phyloP scores from a whole-genome alignment of 176 grass and related monocot species.

The Panicum miliaceum region DNA sequence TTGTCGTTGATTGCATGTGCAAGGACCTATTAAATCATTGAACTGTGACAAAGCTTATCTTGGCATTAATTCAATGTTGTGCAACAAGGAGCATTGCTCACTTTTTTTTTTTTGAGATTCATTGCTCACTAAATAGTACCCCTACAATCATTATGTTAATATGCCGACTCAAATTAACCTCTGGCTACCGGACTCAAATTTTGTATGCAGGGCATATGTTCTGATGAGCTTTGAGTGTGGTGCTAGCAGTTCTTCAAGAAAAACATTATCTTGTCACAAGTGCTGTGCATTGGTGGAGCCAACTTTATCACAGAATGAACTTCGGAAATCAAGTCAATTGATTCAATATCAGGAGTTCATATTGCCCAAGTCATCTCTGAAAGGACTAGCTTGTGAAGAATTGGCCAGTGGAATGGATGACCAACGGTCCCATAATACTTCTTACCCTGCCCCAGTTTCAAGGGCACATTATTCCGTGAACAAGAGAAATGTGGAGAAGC shows the following conservation, averaged over 20 bases:
- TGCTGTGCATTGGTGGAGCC: background rate
- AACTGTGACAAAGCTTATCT: background rate
- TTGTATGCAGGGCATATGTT: conserved; percentile 3
- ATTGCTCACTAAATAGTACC: background rate
- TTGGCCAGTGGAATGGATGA: conserved; percentile 22
- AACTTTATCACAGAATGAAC: background rate
- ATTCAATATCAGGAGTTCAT: background rate
- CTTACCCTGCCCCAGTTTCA: background rate
- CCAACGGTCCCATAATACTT: conserved; percentile 4
- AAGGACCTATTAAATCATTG: background rate
- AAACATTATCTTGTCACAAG: background rate
- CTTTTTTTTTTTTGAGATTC: too few species aligned
- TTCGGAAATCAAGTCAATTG: background rate
- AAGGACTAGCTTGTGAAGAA: background rate
- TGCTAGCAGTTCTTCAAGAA: background rate
- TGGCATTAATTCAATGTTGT: background rate
- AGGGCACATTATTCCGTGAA: background rate
- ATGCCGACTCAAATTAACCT: background rate
- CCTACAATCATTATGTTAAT: background rate
- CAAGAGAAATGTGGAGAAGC: background rate
- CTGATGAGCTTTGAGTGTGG: background rate
- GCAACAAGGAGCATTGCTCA: background rate
- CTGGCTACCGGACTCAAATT: background rate
- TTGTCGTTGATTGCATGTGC: background rate
- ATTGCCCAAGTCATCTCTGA: conserved; percentile 31